These are phyloP conservation scores for Albifimbria verrucaria DNA, from an alignment of 2,329 filamentous ascomycete species.

Conservation along the genomic window DNA sequence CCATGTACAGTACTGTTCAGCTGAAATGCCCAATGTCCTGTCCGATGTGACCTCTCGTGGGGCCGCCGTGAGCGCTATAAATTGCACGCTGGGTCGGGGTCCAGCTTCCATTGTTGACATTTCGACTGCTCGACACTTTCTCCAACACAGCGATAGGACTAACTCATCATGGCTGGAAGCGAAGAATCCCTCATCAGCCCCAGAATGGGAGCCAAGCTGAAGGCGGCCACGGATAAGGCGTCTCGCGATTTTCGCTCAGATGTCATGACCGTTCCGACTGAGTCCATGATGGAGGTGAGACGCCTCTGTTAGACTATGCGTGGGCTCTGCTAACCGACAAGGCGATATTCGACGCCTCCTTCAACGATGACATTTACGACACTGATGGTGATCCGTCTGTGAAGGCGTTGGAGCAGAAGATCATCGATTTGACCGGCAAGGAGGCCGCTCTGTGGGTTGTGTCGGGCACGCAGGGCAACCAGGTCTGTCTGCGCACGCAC, in stretches of 20 bases:
- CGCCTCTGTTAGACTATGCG: neutral
- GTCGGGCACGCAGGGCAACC: conserved; percentile 24
- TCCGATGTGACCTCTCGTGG: too few species aligned
- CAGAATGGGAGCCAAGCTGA: neutral
- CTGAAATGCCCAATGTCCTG: too few species aligned
- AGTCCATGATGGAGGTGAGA: conserved; percentile 21
- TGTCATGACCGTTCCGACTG: conserved; percentile 21
- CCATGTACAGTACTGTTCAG: too few species aligned
- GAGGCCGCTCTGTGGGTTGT: conserved; percentile 22
- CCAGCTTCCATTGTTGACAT: too few species aligned
- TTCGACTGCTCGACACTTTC: too few species aligned
- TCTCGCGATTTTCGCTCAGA: conserved; percentile 23
- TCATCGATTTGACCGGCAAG: conserved; percentile 20
- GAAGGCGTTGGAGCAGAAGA: conserved; percentile 17
- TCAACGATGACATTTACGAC: conserved; percentile 25
- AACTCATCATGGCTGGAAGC: too few species aligned
- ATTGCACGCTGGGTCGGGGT: too few species aligned
- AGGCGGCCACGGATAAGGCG: conserved; percentile 12
- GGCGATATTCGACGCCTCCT: conserved; percentile 21
- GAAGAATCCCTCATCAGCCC: neutral
- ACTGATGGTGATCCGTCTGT: conserved; percentile 20
- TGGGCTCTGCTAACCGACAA: neutral
- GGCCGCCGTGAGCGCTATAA: too few species aligned
- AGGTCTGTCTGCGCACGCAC: conserved; percentile 23
- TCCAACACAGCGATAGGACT: too few species aligned